phyloP scores from a whole-genome alignment of 768 basidiomycete genomes.

The Phylloporus sp. region DNA sequence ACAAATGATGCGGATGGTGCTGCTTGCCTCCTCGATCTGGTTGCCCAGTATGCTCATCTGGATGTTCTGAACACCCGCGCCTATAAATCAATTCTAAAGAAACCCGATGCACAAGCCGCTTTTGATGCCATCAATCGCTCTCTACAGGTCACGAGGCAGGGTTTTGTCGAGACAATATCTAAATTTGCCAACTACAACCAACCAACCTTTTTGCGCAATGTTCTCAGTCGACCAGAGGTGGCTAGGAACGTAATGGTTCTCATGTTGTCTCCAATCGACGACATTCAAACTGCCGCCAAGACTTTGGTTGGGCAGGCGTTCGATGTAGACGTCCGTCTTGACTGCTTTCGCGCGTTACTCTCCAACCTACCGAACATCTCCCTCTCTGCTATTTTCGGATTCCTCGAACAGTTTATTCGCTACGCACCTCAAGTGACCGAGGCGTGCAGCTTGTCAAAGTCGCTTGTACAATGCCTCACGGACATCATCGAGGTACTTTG shows the following conservation, averaged over 20 bases:
- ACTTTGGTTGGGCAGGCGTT: conserved; percentile 79
- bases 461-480: conserved; percentile 86
- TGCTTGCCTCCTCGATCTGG: conserved; percentile 50
- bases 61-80: conserved; percentile 52
- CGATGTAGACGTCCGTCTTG: conserved; percentile 82
- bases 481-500: conserved; percentile 91
- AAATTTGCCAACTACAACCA: conserved; percentile 60
- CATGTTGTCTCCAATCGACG: conserved; percentile 77
- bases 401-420: conserved; percentile 59
- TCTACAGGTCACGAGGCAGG: conserved; percentile 51
- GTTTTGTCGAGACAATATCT: conserved; percentile 59
- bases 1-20: conserved; percentile 56
- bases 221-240: conserved; percentile 54
- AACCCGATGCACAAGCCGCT: conserved; percentile 28
- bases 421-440: conserved; percentile 68
- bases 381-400: conserved; percentile 65
- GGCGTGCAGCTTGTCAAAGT: conserved; percentile 83
- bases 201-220: conserved; percentile 43
- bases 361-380: conserved; percentile 59
- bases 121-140: conserved; percentile 59
- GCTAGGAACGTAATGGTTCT: conserved; percentile 58
- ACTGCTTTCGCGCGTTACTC: conserved; percentile 80
- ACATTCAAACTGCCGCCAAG: conserved; percentile 70
- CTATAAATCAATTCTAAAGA: conserved; percentile 39
- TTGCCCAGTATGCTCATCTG: conserved; percentile 61